Conservation (phyloP, 2,329 filamentous ascomycete species). For the Leptodontidium sp. region DNA sequence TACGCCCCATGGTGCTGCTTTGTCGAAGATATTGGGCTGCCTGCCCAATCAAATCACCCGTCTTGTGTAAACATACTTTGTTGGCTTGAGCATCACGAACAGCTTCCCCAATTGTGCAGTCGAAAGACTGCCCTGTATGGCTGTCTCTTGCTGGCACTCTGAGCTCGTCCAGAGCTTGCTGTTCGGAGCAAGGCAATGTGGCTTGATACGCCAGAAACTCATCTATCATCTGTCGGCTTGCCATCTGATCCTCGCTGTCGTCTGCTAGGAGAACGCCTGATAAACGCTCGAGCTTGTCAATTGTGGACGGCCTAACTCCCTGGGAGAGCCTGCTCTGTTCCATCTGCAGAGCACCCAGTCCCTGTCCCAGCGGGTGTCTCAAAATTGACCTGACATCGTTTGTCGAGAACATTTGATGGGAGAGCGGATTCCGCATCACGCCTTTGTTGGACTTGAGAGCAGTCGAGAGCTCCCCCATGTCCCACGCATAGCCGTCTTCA, state of each 20-base stretch:
- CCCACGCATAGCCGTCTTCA: conserved; percentile 34
- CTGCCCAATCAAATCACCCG: conserved; percentile 27
- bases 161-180: conserved; percentile 28
- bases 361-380: conserved; percentile 30
- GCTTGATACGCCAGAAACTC: conserved; percentile 30
- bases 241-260: conserved; percentile 30
- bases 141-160: conserved; percentile 31
- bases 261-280: conserved; percentile 28
- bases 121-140: conserved; percentile 30
- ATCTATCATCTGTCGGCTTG: conserved; percentile 27
- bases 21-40: conserved; percentile 25
- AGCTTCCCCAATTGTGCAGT: conserved; percentile 30
- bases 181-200: conserved; percentile 29
- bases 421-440: conserved; percentile 32
- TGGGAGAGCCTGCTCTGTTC: conserved; percentile 29
- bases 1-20: conserved; percentile 1
- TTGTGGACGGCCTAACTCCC: conserved; percentile 29
- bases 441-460: conserved; percentile 31
- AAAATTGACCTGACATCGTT: conserved; percentile 32
- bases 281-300: conserved; percentile 31
- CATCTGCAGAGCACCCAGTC: conserved; percentile 27
- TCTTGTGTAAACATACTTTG: conserved; percentile 30
- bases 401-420: conserved; percentile 29
- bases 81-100: conserved; percentile 30
- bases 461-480: conserved; percentile 31